A percentile compares a stretch with the other conserved stretches of the same genome.
phyloP scores from a whole-genome alignment of 306 rosid species.

The Malus orientalis region DNA sequence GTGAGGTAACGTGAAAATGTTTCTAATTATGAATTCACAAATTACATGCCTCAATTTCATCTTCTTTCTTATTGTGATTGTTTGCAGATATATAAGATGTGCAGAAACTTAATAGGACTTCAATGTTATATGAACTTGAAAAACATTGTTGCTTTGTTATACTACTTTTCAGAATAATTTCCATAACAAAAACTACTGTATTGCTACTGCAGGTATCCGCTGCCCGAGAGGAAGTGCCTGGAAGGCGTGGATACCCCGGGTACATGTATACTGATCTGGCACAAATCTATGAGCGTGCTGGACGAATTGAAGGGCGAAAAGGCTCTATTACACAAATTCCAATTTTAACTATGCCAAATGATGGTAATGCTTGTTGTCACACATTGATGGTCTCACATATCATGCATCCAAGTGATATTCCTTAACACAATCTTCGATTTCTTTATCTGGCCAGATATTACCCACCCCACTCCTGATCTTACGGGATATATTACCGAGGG shows the following conservation, averaged over 20 bases:
- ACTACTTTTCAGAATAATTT: background rate
- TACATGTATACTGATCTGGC: slow-evolving; percentile 99
- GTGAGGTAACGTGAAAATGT: slow-evolving; percentile 63
- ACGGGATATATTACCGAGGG: slow-evolving; percentile 99
- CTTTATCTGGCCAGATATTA: slow-evolving; percentile 61
- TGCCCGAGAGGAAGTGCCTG: slow-evolving; percentile 99
- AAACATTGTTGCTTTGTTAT: slow-evolving; percentile 3
- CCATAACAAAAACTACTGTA: slow-evolving; percentile 6
- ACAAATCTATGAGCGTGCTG: slow-evolving; percentile 97
- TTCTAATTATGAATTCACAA: background rate
- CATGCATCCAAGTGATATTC: background rate
- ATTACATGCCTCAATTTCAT: slow-evolving; percentile 7
- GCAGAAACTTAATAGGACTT: slow-evolving; percentile 2
- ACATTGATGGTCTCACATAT: slow-evolving; percentile 8
- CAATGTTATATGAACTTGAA: slow-evolving; percentile 2
- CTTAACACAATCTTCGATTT: slow-evolving; percentile 13
- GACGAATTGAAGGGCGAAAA: slow-evolving; percentile 96
- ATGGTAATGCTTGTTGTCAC: slow-evolving; percentile 46
- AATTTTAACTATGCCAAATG: slow-evolving; percentile 96
- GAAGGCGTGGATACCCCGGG: slow-evolving; percentile 99
- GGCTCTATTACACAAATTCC: slow-evolving; percentile 99
- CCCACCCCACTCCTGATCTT: slow-evolving; percentile 98
- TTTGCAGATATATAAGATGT: background rate
- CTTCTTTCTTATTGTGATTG: background rate
- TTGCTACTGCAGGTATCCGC: slow-evolving; percentile 76